A percentile compares a stretch with the other conserved stretches of the same genome.
phyloP scores from a whole-genome alignment of 495 filamentous ascomycete species.

The Penicillium cinerascens region DNA sequence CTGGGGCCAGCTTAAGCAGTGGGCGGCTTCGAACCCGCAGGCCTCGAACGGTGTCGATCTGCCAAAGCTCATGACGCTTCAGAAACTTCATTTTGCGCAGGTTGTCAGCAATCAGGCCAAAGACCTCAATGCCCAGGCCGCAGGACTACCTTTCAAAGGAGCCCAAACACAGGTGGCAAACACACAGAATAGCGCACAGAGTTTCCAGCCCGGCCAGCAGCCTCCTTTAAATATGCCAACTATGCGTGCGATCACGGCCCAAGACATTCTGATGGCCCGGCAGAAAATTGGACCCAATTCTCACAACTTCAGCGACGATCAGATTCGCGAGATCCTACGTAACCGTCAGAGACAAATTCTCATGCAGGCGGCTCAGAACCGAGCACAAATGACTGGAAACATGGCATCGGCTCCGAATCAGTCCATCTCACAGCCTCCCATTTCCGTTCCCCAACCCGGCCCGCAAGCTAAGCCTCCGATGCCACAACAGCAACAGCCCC shows the following conservation, averaged over 20 bases:
- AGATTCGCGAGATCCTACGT: slow-evolving; percentile 44
- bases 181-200: slow-evolving; percentile 35
- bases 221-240: slow-evolving; percentile 24
- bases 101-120: slow-evolving; percentile 28
- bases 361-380: slow-evolving; percentile 30
- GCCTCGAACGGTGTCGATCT: slow-evolving; percentile 36
- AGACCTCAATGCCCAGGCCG: slow-evolving; percentile 13
- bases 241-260: slow-evolving; percentile 36
- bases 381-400: slow-evolving; percentile 27
- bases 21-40: slow-evolving; percentile 50
- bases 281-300: slow-evolving; percentile 37
- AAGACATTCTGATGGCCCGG: slow-evolving; percentile 47
- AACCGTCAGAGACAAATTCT: slow-evolving; percentile 33
- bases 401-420: slow-evolving; percentile 31
- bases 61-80: slow-evolving; percentile 46
- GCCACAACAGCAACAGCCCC: slow-evolving; percentile 26
- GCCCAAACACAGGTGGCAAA: slow-evolving; percentile 35
- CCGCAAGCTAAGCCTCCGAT: slow-evolving; percentile 24
- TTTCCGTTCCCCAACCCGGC: slow-evolving; percentile 20
- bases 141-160: slow-evolving; percentile 11
- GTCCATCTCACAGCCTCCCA: slow-evolving; percentile 34
- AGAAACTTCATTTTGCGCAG: slow-evolving; percentile 53
- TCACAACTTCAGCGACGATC: slow-evolving; percentile 48
- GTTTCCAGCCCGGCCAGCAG: slow-evolving; percentile 29
- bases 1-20: slow-evolving; percentile 71